Base-by-base conservation (phyloP, 805 yeast species). In the Metschnikowia orientalis region DNA sequence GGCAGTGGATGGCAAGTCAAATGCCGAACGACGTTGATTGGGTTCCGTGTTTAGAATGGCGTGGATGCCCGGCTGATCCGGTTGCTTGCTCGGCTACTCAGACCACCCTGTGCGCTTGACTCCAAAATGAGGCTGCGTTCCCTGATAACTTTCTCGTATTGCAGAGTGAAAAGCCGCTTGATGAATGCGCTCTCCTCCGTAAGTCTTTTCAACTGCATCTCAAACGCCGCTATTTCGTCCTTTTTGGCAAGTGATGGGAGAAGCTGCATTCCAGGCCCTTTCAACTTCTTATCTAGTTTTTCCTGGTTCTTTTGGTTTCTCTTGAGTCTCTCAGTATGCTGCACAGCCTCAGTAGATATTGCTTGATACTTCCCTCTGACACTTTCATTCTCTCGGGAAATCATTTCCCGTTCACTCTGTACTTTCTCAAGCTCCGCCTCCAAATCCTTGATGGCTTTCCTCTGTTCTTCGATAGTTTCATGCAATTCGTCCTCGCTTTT, bases 61-160 rank as follows among this genome's bases (percentile, higher is more conserved):
- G 71, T 65, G 3, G 66, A 40, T 6, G 63, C 67, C 23, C 71
- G 45, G 42, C 70, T 63, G 4, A 60, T 50, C 28, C 69, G 48
- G 38, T 57, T 60, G 28, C 50, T 56, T 7, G 60, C 58, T 17
- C 70, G 42, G 30, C 57, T 50, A 28, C 48, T 47, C 1, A 64
- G 47, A 8, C 27, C 24, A 2, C 62, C 61, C 10, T 54, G 37
- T 8, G 45, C 42, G 2, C 57, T 44, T 13, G 46, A 38, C 19
- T 64, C 69, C 31, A 62, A 34, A 10, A 57, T 36, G 7, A 43
- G 29, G 12, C 48, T 56, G 24, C 70, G 49, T 41, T 65, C 71
- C 38, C 52, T 54, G 6, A 58, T 48, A 12, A 63, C 30, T 40
- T 55, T 54, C 25, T 63, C 69, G 16, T 63, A 42, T 24, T 56